Base-by-base conservation (phyloP, 2,329 filamentous ascomycete species). In the Pyrenophora tritici-repentis region DNA sequence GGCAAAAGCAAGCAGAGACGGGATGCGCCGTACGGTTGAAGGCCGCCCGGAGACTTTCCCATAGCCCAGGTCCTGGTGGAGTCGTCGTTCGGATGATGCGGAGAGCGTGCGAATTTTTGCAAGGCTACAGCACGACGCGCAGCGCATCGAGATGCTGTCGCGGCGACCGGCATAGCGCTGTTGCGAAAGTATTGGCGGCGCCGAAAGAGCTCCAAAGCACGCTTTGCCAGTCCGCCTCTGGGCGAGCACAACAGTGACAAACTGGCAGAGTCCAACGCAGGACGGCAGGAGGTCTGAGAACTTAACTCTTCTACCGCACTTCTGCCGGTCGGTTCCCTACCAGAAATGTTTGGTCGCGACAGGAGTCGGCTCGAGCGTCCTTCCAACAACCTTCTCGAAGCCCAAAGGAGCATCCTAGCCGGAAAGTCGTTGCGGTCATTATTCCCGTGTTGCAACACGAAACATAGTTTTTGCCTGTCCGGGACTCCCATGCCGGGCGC, bases 331-430 rank as follows among this genome's bases (percentile, higher is more conserved):
- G 55, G 50, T 54, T 52, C 48, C 45, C 40, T 45, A 50, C 54
- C 55, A 56, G 59, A 49, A 14, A 37, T 26, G 46, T n/a, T 50
- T 47, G 32, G 54, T 43, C 39, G 18, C 36, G 44, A 42, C 37
- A 49, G 35, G 12, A 4, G 29, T 39, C 36, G 60, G 66, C 62
- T 61, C 66, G 66, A 70, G 66, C 66, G 59, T 55, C 59, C 59
- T 67, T 68, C 66, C 38, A 59, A 42, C 48, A 50, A 36, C 34
- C 55, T 67, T 66, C 62, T 57, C 57, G 63, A 67, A 63, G 59
- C 48, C 50, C 51, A 41, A 52, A 54, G 47, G 52, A 58, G 56
- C 46, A 61, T 55, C 41, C 35, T 41, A 41, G 47, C 22, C 39
- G 53, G 44, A 41, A 43, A 42, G 20, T 22, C 40, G 33, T 49